Percentiles rank a stretch among this genome's conserved stretches.
Conservation (phyloP, 176 grass and related monocot genomes). For the Zea luxurians region DNA sequence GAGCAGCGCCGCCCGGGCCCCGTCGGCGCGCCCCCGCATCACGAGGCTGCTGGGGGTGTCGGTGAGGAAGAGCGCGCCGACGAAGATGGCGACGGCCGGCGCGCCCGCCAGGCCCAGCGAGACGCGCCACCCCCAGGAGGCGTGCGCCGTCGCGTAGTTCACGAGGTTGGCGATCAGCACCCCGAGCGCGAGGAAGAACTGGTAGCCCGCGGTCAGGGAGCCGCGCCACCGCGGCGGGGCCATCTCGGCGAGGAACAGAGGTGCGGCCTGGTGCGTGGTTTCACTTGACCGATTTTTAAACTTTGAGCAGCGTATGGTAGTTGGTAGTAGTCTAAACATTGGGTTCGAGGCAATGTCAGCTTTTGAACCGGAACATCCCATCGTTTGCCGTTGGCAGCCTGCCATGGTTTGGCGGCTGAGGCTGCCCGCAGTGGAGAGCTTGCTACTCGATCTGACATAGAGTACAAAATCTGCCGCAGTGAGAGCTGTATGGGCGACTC, state of each 20-base stretch:
- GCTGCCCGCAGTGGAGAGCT: too few relatives aligned
- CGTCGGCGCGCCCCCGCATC: slow-evolving; percentile 50
- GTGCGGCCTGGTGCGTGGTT: slow-evolving; percentile 30
- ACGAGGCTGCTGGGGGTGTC: slow-evolving; percentile 84
- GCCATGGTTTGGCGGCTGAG: too few relatives aligned
- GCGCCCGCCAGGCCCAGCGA: slow-evolving; percentile 76
- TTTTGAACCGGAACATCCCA: too few relatives aligned
- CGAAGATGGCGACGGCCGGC: slow-evolving; percentile 56
- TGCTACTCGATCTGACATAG: too few relatives aligned
- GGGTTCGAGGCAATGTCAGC: too few relatives aligned
- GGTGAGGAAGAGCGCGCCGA: slow-evolving; percentile 66
- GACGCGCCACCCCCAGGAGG: slow-evolving; percentile 74
- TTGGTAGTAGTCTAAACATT: too few relatives aligned
- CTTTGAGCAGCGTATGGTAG: too few relatives aligned
- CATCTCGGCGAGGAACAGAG: slow-evolving; percentile 76
- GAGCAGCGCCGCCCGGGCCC: slow-evolving; percentile 52
- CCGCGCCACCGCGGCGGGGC: slow-evolving; percentile 64
- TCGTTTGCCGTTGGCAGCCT: too few relatives aligned
- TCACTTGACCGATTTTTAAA: background rate
- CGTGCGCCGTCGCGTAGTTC: slow-evolving; percentile 51
- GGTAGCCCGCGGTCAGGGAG: slow-evolving; percentile 58
- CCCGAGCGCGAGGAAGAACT: slow-evolving; percentile 67
- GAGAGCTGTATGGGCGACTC: too few relatives aligned
- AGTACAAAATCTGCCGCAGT: too few relatives aligned
- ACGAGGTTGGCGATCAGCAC: slow-evolving; percentile 52